These are phyloP conservation scores for Lagerstroemia speciosa DNA, from an alignment of 345 rosid species.

Conservation along the genomic window DNA sequence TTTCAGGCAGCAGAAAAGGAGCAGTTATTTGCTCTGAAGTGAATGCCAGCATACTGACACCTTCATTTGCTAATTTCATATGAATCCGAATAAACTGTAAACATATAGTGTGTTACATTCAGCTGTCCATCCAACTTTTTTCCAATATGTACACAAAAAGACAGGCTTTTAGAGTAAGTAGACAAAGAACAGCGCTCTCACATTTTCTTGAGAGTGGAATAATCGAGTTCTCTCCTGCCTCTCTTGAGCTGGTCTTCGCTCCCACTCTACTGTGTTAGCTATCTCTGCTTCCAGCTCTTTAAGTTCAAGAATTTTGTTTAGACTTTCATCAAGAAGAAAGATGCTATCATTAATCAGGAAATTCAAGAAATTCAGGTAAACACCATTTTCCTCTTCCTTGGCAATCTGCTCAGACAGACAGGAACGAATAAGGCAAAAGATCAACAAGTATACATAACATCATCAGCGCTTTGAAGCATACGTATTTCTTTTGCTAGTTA, in stretches of 20 bases:
- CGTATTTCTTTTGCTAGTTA: no score
- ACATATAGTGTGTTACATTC: background rate
- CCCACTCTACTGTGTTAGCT: conserved; percentile 90
- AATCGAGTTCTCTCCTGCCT: conserved; percentile 92
- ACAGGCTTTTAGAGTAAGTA: background rate
- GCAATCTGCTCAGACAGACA: conserved; percentile 60
- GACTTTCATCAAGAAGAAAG: conserved; percentile 95
- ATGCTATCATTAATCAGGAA: conserved; percentile 95
- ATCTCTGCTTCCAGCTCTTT: conserved; percentile 94
- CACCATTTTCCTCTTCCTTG: conserved; percentile 98
- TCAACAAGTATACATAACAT: no score
- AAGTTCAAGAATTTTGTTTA: conserved; percentile 90
- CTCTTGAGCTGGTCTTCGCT: conserved; percentile 84
- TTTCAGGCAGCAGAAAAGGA: conserved; percentile 98
- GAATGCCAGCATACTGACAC: conserved; percentile 85
- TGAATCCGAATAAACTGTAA: conserved; percentile 81
- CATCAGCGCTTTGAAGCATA: no score
- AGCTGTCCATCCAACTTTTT: background rate
- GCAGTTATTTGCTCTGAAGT: conserved; percentile 90
- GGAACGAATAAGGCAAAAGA: background rate
- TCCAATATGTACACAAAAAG: background rate
- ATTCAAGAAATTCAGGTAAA: conserved; percentile 93
- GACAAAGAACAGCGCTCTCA: conserved; percentile 21
- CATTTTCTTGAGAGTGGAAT: conserved; percentile 95
- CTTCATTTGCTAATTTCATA: conserved; percentile 98